Evolutionary conservation across 805 yeast species (phyloP), one percentile per base, ranked within the genome.

Genomic region (Cyberlindnera samutprakarnensis): DNA sequence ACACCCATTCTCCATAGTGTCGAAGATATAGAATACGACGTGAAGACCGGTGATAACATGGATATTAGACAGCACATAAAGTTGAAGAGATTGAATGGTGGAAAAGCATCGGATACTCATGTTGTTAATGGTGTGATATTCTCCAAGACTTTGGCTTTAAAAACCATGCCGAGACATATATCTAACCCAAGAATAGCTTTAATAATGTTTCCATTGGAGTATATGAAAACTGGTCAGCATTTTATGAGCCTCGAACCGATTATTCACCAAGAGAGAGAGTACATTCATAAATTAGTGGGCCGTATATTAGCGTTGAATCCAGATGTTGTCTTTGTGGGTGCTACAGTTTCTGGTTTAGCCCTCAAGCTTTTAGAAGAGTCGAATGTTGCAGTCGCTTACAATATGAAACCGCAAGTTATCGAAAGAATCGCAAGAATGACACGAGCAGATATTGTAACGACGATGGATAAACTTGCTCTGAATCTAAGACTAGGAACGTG

Each of bases 21-120:
- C 3, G 75, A 78, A 24, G 58, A 60, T 13, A 64, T 88, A 4
- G 78, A 75, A 31, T 65, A 77, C 8, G 78, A 75, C 41, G 63
- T 75, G 3, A 62, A 65, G 23, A 66, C 72, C 18, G 81, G 85
- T 5, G 90, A 81, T 39, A 78, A 79, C 4, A 67, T 87, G 38
- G 96, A 92, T 52, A 77, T 88, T 30, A 69, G 90, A n/a, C 88
- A 81, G 44, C 90, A 84, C 54, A 74, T 92, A 26, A 92, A 94
- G 49, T 67, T 92, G 27, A 94, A 92, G 51, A 68, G 86, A 37
- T 73, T 90, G 7, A 67, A 78, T 1, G 97, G 98, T 1, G 92
- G 94, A 0, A 37, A 53, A 2, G 70, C 78, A 2, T 59, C 62
- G 5, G 77, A 81, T 26, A 74, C 90, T 0, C 59, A 60, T 18